phyloP scores from a whole-genome alignment of 2,329 filamentous ascomycete genomes.

The Xenosphaeropsis pyriputrescens region DNA sequence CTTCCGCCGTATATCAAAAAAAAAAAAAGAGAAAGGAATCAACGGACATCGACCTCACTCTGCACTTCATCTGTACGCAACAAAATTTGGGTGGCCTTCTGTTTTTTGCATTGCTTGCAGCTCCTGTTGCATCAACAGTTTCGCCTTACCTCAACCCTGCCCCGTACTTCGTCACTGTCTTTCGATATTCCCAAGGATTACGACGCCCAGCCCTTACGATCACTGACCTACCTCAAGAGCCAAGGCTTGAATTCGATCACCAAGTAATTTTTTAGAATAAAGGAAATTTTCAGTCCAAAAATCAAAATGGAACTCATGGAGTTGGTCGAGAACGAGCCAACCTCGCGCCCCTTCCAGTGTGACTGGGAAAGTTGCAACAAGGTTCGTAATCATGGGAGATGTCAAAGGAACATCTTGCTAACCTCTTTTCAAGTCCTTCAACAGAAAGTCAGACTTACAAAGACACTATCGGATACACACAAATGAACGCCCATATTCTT shows the following conservation, averaged over 20 bases:
- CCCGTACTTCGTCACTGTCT: too few species aligned
- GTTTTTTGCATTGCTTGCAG: not conserved
- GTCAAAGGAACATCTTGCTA: slow-evolving; percentile 2
- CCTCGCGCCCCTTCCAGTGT: slow-evolving; percentile 47
- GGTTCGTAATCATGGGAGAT: slow-evolving; percentile 23
- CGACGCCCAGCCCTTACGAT: not conserved
- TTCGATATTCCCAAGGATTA: too few species aligned
- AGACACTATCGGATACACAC: slow-evolving; percentile 60
- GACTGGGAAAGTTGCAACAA: slow-evolving; percentile 48
- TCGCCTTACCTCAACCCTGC: too few species aligned
- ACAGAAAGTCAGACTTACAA: slow-evolving; percentile 56
- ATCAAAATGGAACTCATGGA: slow-evolving; percentile 47
- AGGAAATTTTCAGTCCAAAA: not conserved
- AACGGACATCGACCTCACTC: too few species aligned
- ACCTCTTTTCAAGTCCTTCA: slow-evolving; percentile 41
- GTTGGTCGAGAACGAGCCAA: slow-evolving; percentile 48
- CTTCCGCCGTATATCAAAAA: too few species aligned
- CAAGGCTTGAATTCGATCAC: not conserved
- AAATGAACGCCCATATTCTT: slow-evolving; percentile 53
- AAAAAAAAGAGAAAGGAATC: too few species aligned
- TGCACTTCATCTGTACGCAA: too few species aligned
- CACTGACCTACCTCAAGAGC: not conserved
- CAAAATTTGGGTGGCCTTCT: too few species aligned
- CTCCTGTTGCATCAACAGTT: not conserved
- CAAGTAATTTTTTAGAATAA: not conserved